phyloP scores from a whole-genome alignment of 169 alveolate species.

The Eimeria acervulina region DNA sequence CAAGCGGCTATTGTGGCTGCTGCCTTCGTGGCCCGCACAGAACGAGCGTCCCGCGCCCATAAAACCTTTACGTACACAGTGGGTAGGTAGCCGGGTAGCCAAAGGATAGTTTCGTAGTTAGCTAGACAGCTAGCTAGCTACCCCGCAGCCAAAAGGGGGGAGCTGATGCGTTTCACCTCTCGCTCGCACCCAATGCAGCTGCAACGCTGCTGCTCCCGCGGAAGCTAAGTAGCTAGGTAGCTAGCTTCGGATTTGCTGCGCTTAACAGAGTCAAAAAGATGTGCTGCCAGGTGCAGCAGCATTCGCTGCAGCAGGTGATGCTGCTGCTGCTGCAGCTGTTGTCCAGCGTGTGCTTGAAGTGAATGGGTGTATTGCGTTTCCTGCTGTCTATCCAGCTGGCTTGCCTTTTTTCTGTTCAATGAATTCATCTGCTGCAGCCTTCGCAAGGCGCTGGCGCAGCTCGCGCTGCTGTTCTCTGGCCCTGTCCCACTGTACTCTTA shows the following conservation, averaged over 20 bases:
- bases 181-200: not conserved
- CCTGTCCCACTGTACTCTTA: constrained; percentile 64
- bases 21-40: not conserved
- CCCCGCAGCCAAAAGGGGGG: not conserved
- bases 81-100: not conserved
- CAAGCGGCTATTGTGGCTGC: not conserved
- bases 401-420: constrained; percentile 1
- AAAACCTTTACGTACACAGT: not conserved
- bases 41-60: too few relatives aligned
- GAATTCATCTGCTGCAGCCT: constrained; percentile 29
- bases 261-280: not conserved
- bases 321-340: not conserved
- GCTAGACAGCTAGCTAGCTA: not conserved
- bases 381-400: not conserved
- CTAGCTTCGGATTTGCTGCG: not conserved
- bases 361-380: not conserved
- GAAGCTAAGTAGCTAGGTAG: not conserved
- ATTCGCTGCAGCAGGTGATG: not conserved
- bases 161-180: not conserved
- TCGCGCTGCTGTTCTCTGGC: constrained; percentile 30
- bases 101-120: not conserved
- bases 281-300: not conserved
- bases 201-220: not conserved
- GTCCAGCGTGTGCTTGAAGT: not conserved
- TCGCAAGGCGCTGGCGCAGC: not conserved